Evolutionary conservation across 1,139 yeast species (phyloP), one percentile per base, ranked within the genome.

Genomic region (Keqinozyma sinolaborantium): DNA sequence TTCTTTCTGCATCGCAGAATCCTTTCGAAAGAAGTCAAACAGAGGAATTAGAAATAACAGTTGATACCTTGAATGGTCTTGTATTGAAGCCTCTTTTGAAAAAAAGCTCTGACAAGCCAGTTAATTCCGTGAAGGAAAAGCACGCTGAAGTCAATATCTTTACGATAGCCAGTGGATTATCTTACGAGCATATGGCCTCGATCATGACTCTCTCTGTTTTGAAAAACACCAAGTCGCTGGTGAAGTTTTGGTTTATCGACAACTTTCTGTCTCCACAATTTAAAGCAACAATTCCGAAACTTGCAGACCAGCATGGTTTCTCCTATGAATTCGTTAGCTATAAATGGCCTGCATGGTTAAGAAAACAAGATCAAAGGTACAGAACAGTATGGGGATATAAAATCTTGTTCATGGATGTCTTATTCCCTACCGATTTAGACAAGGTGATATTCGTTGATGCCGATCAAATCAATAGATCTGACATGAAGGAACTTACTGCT

Each of bases 321-420:
- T 72, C 79, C 29, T 85, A 81, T 46, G 90, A 87, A 47, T 59
- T 85, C 28, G 69, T 92, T 13, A 76, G 83, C 2, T 92, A 85
- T 56, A 82, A 83, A 43, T 92, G 98, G 98, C 98, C 98, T 8
- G 58, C 66, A 15, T 92, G 97, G 95, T 64, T 92, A 18, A 70
- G 94, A 28, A 70, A 69, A 2, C 97, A 92, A 56, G 55, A 79
- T 20, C 88, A 81, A 44, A 77, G 77, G 50, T 88, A 83, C 48
- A 70, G 97, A 40, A 77, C 80, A 3, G 77, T 87, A 31, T 86
- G 95, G 90, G 95, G 92, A 2, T 85, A 83, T 51, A 90, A 90
- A 53, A 82, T 88, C 26, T 60, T 92, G 31, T 88, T 92, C 44
- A 60, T 88, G 39, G 98, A 92, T 58, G 90, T 84, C 0, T 54